Conservation (phyloP, 371 early-diverging fungal species). For the Mortierella sp. region DNA sequence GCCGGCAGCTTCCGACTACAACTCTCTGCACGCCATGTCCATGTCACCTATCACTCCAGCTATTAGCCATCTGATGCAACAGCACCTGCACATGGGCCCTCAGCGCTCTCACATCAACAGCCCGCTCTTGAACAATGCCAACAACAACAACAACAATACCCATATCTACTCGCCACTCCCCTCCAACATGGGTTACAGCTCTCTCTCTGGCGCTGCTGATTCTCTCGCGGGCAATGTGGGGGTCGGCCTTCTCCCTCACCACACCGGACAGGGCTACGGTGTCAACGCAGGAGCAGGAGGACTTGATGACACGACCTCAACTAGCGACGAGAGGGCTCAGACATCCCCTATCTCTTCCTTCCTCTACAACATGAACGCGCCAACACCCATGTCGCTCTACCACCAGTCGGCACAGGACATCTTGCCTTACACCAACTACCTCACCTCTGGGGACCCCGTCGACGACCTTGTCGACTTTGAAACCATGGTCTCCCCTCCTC, state of each 20-base stretch:
- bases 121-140: neutral
- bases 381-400: constrained; percentile 7
- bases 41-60: constrained; percentile 13
- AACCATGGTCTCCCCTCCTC: constrained; percentile 11
- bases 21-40: neutral
- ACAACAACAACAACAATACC: neutral
- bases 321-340: neutral
- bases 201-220: neutral
- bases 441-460: neutral
- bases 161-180: neutral
- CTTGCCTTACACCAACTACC: constrained; percentile 7
- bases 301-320: neutral
- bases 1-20: neutral
- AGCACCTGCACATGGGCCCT: constrained; percentile 16
- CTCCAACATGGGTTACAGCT: neutral
- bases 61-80: constrained; percentile 16
- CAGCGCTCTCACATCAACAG: neutral
- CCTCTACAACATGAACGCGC: constrained; percentile 12
- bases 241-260: neutral
- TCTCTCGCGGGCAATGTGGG: neutral
- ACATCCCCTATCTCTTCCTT: constrained; percentile 17
- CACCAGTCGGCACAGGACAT: constrained; percentile 2
- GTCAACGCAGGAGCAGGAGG: neutral
- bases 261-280: neutral
- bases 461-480: constrained; percentile 12